Evolutionary conservation across 495 filamentous ascomycete genomes (phyloP).

Genomic region (Tuber brumale): DNA sequence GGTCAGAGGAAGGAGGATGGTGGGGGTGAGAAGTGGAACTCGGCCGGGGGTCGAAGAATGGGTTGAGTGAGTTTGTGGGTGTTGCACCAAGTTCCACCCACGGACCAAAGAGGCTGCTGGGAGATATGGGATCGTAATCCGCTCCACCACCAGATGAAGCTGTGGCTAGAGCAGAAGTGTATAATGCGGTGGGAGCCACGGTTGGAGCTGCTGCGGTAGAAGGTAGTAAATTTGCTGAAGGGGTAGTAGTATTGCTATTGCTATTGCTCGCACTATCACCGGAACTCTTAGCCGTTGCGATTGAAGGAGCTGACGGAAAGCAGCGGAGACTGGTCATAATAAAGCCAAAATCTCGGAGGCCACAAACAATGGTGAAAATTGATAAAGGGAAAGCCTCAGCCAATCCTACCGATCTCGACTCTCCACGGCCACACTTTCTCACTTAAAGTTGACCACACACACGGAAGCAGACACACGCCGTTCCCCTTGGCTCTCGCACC

Average conservation of each 20-base stretch:
- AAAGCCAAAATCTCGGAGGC: not conserved
- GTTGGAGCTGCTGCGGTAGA: not conserved
- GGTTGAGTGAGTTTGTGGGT: slow-evolving; percentile 27
- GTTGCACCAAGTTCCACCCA: slow-evolving; percentile 28
- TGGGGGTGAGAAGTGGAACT: slow-evolving; percentile 18
- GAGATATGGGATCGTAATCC: not conserved
- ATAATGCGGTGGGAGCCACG: not conserved
- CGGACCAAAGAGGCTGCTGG: slow-evolving; percentile 12
- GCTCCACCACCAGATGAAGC: not conserved
- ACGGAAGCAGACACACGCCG: not conserved
- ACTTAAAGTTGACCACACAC: not conserved
- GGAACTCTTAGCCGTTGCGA: not conserved
- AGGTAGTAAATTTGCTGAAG: not conserved
- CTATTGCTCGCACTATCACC: not conserved
- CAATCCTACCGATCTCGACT: not conserved
- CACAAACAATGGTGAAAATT: not conserved
- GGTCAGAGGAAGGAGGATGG: not conserved
- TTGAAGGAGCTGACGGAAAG: not conserved
- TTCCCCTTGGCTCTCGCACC: not conserved
- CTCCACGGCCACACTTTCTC: not conserved
- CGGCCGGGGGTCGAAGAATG: slow-evolving; percentile 20
- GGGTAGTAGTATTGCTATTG: not conserved
- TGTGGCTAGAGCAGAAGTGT: not conserved
- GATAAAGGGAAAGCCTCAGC: not conserved
- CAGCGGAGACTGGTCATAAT: not conserved